Percentiles rank a stretch among this genome's conserved stretches.
These are phyloP conservation scores for Aspergillus eucalypticola DNA, from an alignment of 2,329 filamentous ascomycete genomes.

Conservation along the genomic window DNA sequence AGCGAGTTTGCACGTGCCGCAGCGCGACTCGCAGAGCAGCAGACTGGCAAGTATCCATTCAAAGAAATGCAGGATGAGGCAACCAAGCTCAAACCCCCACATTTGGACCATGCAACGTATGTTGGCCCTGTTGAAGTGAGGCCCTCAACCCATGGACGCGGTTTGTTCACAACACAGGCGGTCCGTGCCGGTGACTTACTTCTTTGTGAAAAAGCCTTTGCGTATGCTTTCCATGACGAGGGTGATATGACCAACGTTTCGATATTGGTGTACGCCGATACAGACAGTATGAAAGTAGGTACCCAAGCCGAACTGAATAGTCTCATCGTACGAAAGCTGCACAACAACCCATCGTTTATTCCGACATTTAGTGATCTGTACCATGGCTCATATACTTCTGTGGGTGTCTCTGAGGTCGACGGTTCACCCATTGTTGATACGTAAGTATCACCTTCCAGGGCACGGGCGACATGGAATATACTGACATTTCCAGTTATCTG, in stretches of 20 bases:
- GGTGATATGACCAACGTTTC: conserved; percentile 13
- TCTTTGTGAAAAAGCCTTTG: conserved; percentile 59
- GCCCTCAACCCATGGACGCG: conserved; percentile 47
- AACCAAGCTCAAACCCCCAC: conserved; percentile 35
- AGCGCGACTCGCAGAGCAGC: conserved; percentile 21
- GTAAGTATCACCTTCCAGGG: conserved; percentile 33
- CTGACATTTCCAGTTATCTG: conserved; percentile 44
- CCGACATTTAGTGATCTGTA: conserved; percentile 41
- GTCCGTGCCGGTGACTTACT: conserved; percentile 55
- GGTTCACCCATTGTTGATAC: conserved; percentile 48
- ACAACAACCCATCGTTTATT: conserved; percentile 41
- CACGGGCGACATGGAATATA: not conserved
- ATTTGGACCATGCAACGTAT: conserved; percentile 53
- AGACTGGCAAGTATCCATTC: conserved; percentile 25
- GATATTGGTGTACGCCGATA: conserved; percentile 44
- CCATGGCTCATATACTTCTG: conserved; percentile 44
- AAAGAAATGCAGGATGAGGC: conserved; percentile 36
- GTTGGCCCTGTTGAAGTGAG: conserved; percentile 45
- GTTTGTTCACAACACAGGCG: conserved; percentile 52
- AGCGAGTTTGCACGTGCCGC: conserved; percentile 31
- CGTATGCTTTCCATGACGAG: conserved; percentile 31
- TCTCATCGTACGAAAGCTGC: conserved; percentile 49
- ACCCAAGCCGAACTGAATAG: conserved; percentile 46
- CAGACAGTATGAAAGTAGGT: conserved; percentile 35
- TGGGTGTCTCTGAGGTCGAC: conserved; percentile 32